Evolutionary conservation across 768 basidiomycete species (phyloP).

Genomic region (Rhizopogon rudus): DNA sequence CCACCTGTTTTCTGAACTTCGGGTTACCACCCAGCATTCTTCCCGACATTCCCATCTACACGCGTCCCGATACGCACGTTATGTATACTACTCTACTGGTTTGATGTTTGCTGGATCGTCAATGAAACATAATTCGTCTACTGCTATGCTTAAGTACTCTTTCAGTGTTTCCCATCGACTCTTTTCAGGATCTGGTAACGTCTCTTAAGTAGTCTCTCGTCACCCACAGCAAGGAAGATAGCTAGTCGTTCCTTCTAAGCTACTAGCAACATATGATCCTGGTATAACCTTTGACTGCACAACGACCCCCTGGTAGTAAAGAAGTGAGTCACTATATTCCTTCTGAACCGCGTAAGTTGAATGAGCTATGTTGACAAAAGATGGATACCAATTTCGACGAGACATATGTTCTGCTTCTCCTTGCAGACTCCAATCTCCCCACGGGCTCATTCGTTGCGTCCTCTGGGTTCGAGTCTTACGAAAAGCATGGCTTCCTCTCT

Average conservation of each 20-base stretch:
- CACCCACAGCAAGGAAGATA: too few species aligned
- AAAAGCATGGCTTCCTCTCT: slow-evolving; percentile 74
- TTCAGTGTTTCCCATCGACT: slow-evolving; percentile 7
- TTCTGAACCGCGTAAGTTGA: too few species aligned
- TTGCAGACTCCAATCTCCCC: slow-evolving; percentile 91
- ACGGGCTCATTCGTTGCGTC: slow-evolving; percentile 97
- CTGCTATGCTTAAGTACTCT: neutral
- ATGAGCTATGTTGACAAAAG: neutral
- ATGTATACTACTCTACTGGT: slow-evolving; percentile 9
- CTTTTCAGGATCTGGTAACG: neutral
- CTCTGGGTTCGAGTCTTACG: slow-evolving; percentile 85
- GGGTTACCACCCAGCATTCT: slow-evolving; percentile 6
- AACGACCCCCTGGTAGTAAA: neutral
- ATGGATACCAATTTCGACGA: slow-evolving; percentile 41
- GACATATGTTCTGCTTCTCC: slow-evolving; percentile 68
- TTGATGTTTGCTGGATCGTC: slow-evolving; percentile 12
- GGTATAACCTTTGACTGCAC: neutral
- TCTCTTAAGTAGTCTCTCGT: too few species aligned
- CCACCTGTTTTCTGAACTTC: slow-evolving; percentile 7
- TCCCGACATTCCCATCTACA: slow-evolving; percentile 3
- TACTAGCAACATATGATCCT: neutral
- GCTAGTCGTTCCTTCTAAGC: too few species aligned
- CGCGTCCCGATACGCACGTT: slow-evolving; percentile 2
- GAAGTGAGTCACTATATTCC: neutral
- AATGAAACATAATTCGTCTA: slow-evolving; percentile 3